phyloP scores from a whole-genome alignment of 352 stramenopile species.

The Pythium pyrilobum region DNA sequence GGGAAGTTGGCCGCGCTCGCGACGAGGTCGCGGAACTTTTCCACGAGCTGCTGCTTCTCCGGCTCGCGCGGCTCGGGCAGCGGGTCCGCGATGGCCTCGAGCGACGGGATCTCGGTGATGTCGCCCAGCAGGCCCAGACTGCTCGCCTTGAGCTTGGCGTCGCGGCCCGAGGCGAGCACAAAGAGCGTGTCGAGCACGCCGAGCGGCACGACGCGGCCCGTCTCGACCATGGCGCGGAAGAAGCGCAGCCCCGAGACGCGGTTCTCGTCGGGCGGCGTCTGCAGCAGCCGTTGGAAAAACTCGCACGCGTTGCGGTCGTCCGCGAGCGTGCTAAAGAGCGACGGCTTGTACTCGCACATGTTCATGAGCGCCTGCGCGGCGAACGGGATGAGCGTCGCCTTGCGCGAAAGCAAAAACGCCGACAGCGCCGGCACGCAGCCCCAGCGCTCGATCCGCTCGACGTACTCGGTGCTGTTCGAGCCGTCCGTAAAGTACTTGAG shows the following conservation, averaged over 20 bases:
- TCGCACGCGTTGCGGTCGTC: slow-evolving; percentile 58
- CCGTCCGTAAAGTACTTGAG: slow-evolving; percentile 68
- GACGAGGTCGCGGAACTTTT: slow-evolving; percentile 59
- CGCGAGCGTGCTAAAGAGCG: slow-evolving; percentile 60
- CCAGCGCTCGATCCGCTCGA: slow-evolving; percentile 9
- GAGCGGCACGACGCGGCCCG: slow-evolving; percentile 40
- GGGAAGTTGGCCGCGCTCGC: slow-evolving; percentile 58
- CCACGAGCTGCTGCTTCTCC: slow-evolving; percentile 40
- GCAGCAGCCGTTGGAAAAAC: slow-evolving; percentile 70
- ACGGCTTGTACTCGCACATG: slow-evolving; percentile 62
- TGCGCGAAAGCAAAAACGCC: slow-evolving; percentile 64
- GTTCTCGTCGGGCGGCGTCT: slow-evolving; percentile 75
- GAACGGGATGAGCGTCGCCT: slow-evolving; percentile 55
- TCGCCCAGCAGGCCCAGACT: slow-evolving; percentile 52
- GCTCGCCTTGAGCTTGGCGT: slow-evolving; percentile 36
- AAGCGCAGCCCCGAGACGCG: slow-evolving; percentile 64
- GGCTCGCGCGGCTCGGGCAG: slow-evolving; percentile 31
- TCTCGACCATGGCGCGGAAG: slow-evolving; percentile 57
- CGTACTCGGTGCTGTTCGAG: slow-evolving; percentile 23
- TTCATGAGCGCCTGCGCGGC: slow-evolving; percentile 76
- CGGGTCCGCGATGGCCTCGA: slow-evolving; percentile 37
- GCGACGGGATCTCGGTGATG: slow-evolving; percentile 49
- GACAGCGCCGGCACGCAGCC: slow-evolving; percentile 20
- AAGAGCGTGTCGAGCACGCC: slow-evolving; percentile 72
- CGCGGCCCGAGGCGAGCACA: slow-evolving; percentile 55